Evolutionary conservation across 331 rosid genomes (phyloP).

Genomic region (Prunus yedoensis): DNA sequence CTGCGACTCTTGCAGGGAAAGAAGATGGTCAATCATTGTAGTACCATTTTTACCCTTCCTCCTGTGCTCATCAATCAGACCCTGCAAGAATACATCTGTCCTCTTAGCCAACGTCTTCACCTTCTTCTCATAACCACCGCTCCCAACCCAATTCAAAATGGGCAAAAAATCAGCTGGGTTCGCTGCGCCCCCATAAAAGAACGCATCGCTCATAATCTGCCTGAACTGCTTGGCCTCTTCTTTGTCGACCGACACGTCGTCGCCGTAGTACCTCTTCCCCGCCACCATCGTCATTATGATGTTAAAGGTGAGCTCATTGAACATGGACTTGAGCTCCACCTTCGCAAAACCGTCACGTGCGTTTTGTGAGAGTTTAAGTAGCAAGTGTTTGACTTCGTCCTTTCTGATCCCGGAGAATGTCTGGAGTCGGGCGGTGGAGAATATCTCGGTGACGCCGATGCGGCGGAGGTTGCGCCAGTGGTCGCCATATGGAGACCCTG

Average conservation of each 20-base stretch:
- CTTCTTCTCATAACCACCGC: constrained; percentile 15
- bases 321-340: constrained; percentile 33
- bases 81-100: constrained; percentile 9
- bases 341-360: constrained; percentile 13
- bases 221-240: no score
- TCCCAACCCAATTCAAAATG: constrained; percentile 36
- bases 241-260: no score
- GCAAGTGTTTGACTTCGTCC: constrained; percentile 35
- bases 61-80: constrained; percentile 10
- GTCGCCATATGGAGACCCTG: constrained; percentile 40
- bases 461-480: constrained; percentile 81
- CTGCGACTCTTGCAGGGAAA: constrained; percentile 38
- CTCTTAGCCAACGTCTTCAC: neutral
- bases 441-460: constrained; percentile 49
- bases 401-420: constrained; percentile 32
- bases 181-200: constrained; percentile 13
- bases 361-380: constrained; percentile 20
- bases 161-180: constrained; percentile 41
- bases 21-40: constrained; percentile 41
- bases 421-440: constrained; percentile 50
- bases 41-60: neutral
- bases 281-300: constrained; percentile 23
- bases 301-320: constrained; percentile 51
- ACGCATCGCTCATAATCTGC: no score
- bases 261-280: no score